A percentile compares a stretch with the other conserved stretches of the same genome.
Conservation (phyloP, 2,329 filamentous ascomycete genomes). For the Neocatenulostroma microsporum region DNA sequence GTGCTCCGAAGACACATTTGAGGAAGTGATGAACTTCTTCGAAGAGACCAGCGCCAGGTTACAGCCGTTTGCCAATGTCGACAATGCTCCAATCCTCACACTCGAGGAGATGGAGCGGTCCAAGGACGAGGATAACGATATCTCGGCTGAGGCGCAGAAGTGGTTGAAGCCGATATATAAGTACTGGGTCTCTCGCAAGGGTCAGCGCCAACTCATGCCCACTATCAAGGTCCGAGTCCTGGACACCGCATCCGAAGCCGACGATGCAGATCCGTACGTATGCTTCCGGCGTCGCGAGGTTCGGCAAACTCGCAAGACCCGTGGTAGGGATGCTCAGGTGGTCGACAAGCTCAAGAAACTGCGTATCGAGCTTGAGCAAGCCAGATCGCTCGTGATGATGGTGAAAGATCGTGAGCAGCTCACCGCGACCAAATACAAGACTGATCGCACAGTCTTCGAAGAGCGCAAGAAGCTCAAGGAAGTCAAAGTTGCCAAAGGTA, state of each 20-base stretch:
- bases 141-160: slow-evolving; percentile 47
- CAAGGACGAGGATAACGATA: slow-evolving; percentile 46
- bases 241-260: slow-evolving; percentile 86
- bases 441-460: slow-evolving; percentile 73
- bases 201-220: slow-evolving; percentile 67
- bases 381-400: slow-evolving; percentile 68
- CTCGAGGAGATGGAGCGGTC: slow-evolving; percentile 53
- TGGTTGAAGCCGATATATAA: slow-evolving; percentile 76
- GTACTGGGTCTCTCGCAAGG: slow-evolving; percentile 71
- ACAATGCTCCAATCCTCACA: slow-evolving; percentile 70
- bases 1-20: slow-evolving; percentile 85
- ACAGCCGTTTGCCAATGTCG: slow-evolving; percentile 81
- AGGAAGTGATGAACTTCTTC: slow-evolving; percentile 89
- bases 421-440: slow-evolving; percentile 66
- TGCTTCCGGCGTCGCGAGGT: slow-evolving; percentile 95
- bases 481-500: slow-evolving; percentile 76
- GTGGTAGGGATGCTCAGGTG: slow-evolving; percentile 86
- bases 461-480: slow-evolving; percentile 76
- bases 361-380: slow-evolving; percentile 83
- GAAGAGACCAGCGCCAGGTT: slow-evolving; percentile 77
- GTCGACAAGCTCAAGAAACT: slow-evolving; percentile 90
- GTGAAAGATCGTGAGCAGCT: slow-evolving; percentile 72
- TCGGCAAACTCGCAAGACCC: slow-evolving; percentile 87
- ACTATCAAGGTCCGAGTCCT: slow-evolving; percentile 64
- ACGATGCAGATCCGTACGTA: slow-evolving; percentile 94